Conservation (phyloP, 2,329 filamentous ascomycete genomes). For the Cytospora mali region DNA sequence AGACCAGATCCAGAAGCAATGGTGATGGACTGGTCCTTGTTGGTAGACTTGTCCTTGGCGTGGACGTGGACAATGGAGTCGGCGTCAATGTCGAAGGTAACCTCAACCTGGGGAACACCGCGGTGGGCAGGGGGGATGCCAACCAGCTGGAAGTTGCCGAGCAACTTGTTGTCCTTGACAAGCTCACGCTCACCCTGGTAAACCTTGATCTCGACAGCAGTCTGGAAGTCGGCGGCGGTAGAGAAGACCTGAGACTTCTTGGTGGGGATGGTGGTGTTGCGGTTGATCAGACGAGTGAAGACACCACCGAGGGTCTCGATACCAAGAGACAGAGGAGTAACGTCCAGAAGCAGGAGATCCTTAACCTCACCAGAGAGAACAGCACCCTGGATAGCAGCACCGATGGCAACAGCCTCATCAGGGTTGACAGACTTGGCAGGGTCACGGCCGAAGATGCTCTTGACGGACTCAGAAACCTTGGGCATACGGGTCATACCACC, state of each 20-base stretch:
- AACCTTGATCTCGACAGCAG: conserved; percentile 98
- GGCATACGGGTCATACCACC: conserved; percentile 99
- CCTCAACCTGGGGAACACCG: conserved; percentile 94
- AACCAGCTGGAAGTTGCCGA: conserved; percentile 99
- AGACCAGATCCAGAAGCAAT: conserved; percentile 97
- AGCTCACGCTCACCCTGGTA: conserved; percentile 99
- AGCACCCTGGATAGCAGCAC: conserved; percentile 95
- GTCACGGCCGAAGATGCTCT: conserved; percentile 94
- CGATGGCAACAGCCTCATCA: conserved; percentile 96
- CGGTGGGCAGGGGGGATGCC: conserved; percentile 95
- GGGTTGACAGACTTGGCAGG: conserved; percentile 98
- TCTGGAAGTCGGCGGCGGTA: conserved; percentile 97
- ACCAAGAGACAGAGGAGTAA: conserved; percentile 94
- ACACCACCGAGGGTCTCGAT: conserved; percentile 98
- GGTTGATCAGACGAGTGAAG: conserved; percentile 97
- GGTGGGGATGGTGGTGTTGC: conserved; percentile 98
- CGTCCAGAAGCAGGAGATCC: conserved; percentile 91
- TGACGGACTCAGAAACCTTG: conserved; percentile 94
- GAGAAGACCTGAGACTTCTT: conserved; percentile 99
- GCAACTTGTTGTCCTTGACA: conserved; percentile 96
- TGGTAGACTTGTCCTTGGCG: conserved; percentile 98
- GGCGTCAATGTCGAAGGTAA: conserved; percentile 98
- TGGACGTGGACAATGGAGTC: conserved; percentile 98
- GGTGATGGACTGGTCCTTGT: conserved; percentile 99
- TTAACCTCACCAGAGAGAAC: conserved; percentile 96